Percentiles rank a stretch among this genome's conserved stretches.
These are phyloP conservation scores for Aspergillus haitiensis DNA, from an alignment of 495 filamentous ascomycete species.

Conservation along the genomic window DNA sequence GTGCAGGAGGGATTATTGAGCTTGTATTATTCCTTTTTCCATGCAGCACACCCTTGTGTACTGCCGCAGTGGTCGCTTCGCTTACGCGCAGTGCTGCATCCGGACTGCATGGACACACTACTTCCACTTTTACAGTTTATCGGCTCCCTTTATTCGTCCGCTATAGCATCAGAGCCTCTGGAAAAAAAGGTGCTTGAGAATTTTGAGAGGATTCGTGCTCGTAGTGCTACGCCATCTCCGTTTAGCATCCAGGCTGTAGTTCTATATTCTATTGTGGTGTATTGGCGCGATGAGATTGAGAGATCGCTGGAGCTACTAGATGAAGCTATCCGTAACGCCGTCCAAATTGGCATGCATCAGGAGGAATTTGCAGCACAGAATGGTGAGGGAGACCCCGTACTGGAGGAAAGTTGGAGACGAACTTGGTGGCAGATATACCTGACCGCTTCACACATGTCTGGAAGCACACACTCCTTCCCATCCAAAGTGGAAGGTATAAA, in stretches of 20 bases:
- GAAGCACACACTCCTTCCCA: conserved; percentile 30
- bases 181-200: conserved; percentile 62
- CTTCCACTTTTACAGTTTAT: conserved; percentile 1
- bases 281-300: conserved; percentile 32
- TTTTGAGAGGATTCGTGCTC: conserved; percentile 56
- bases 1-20: conserved; percentile 27
- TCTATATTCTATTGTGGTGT: conserved; percentile 41
- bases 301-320: conserved; percentile 30
- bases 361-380: conserved; percentile 24
- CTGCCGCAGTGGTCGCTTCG: conserved; percentile 25
- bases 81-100: conserved; percentile 21
- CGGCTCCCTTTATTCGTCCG: conserved; percentile 1
- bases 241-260: conserved; percentile 28
- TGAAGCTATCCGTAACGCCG: conserved; percentile 38
- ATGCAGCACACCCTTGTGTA: conserved; percentile 45
- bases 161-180: conserved; percentile 48
- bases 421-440: conserved; percentile 43
- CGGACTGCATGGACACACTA: background rate
- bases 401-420: conserved; percentile 36
- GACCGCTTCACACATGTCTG: conserved; percentile 32
- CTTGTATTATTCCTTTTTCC: conserved; percentile 35
- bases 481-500: conserved; percentile 58
- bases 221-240: conserved; percentile 61
- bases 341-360: conserved; percentile 31
- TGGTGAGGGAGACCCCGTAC: conserved; percentile 25